Evolutionary conservation across 805 yeast species (phyloP).

Genomic region (Tetrapisispora pingtungensis): DNA sequence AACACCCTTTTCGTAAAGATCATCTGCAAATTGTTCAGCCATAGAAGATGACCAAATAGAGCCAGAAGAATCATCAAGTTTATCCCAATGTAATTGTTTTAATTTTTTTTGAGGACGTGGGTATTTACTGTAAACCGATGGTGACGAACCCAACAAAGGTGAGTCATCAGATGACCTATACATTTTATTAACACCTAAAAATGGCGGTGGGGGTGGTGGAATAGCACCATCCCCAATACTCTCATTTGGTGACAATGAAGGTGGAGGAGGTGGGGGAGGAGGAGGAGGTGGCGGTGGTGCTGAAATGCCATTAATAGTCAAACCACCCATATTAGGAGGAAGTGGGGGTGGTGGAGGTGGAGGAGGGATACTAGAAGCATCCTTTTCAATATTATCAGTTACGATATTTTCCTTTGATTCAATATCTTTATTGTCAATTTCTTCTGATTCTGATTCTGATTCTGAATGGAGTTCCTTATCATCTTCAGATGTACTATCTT

Average conservation of each 20-base stretch:
- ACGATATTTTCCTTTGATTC: neutral
- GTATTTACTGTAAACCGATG: conserved; percentile 35
- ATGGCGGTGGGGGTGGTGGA: conserved; percentile 30
- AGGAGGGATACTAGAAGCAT: conserved; percentile 3
- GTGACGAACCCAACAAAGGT: conserved; percentile 29
- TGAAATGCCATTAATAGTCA: conserved; percentile 11
- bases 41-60: conserved; percentile 78
- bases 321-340: conserved; percentile 10
- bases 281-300: conserved; percentile 17
- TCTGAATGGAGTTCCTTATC: too few species aligned
- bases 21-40: conserved; percentile 47
- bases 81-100: conserved; percentile 97
- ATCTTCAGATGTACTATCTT: neutral
- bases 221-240: conserved; percentile 23
- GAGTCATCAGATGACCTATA: conserved; percentile 10
- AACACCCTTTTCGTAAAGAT: conserved; percentile 65
- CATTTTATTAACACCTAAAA: conserved; percentile 1
- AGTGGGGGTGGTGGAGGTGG: conserved; percentile 19
- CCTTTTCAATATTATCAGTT: neutral
- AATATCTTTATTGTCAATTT: neutral
- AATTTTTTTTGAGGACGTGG: conserved; percentile 68
- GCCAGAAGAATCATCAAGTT: conserved; percentile 68
- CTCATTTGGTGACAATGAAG: conserved; percentile 30
- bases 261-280: conserved; percentile 17
- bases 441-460: neutral